Conservation (phyloP, 768 basidiomycete genomes). For the Daedaleopsis sinensis region DNA sequence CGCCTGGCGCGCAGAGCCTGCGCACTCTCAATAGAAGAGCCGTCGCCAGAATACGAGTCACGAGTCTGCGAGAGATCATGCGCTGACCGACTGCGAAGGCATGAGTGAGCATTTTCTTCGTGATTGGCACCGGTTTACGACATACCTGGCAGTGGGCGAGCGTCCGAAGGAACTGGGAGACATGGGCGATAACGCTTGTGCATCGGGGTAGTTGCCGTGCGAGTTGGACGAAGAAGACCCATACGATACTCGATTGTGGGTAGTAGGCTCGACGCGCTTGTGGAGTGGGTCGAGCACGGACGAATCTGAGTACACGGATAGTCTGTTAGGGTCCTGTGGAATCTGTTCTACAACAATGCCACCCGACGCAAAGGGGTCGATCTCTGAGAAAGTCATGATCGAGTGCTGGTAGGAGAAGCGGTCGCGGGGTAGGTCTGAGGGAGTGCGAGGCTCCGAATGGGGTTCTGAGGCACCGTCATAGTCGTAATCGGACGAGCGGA, state of each 20-base stretch:
- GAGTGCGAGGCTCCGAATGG: conserved; percentile 53
- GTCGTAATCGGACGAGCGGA: conserved; percentile 55
- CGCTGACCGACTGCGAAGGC: conserved; percentile 1
- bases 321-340: conserved; percentile 45
- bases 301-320: conserved; percentile 56
- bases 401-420: conserved; percentile 48
- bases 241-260: conserved; percentile 52
- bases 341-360: conserved; percentile 45
- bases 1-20: conserved; percentile 14
- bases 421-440: conserved; percentile 43
- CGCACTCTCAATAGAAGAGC: background rate
- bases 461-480: conserved; percentile 29
- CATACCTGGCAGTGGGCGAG: conserved; percentile 18
- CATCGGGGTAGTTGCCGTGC: conserved; percentile 32
- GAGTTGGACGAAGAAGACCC: conserved; percentile 63
- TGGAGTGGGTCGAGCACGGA: conserved; percentile 48
- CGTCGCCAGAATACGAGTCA: conserved; percentile 1
- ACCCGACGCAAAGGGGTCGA: conserved; percentile 64
- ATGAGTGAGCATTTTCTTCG: background rate
- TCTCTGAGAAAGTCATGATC: conserved; percentile 62
- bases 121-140: background rate
- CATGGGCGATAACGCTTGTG: conserved; percentile 13
- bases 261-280: conserved; percentile 40
- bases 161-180: conserved; percentile 12
- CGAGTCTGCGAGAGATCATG: conserved; percentile 14